Conservation (phyloP, 495 filamentous ascomycete species). For the Physcia stellaris region DNA sequence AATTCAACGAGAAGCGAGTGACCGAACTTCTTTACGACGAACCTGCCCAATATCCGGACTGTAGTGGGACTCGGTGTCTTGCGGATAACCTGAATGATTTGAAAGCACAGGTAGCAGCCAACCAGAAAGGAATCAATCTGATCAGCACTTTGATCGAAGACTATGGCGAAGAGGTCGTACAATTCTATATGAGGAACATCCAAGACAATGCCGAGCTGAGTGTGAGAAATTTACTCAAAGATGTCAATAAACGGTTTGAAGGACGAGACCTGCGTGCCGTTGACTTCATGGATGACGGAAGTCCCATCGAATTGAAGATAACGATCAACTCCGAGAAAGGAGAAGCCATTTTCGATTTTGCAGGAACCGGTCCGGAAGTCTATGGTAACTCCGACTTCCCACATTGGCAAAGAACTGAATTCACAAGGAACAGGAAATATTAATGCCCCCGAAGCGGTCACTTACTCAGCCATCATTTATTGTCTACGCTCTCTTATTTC, state of each 20-base stretch:
- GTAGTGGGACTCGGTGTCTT: constrained; percentile 78
- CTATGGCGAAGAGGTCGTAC: constrained; percentile 80
- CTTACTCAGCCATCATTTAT: constrained; percentile 94
- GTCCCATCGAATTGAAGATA: constrained; percentile 70
- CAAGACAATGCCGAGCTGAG: constrained; percentile 82
- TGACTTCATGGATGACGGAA: constrained; percentile 93
- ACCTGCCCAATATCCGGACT: constrained; percentile 74
- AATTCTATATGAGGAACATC: constrained; percentile 92
- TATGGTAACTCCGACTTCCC: constrained; percentile 38
- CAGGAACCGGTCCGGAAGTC: constrained; percentile 80
- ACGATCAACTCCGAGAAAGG: constrained; percentile 72
- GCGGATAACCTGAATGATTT: constrained; percentile 93
- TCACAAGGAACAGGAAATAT: constrained; percentile 46
- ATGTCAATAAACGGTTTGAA: constrained; percentile 60
- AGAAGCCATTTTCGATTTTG: constrained; percentile 83
- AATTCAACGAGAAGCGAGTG: constrained; percentile 80
- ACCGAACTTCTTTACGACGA: constrained; percentile 70
- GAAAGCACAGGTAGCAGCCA: constrained; percentile 90
- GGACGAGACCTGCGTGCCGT: constrained; percentile 57
- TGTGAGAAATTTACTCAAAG: constrained; percentile 74
- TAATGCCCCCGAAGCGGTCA: constrained; percentile 90
- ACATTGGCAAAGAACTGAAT: constrained; percentile 2
- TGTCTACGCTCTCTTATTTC: constrained; percentile 84
- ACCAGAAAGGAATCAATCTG: constrained; percentile 87
- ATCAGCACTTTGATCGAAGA: constrained; percentile 76